Conservation (phyloP, 805 yeast genomes). For the Monosporozyma aerobia region DNA sequence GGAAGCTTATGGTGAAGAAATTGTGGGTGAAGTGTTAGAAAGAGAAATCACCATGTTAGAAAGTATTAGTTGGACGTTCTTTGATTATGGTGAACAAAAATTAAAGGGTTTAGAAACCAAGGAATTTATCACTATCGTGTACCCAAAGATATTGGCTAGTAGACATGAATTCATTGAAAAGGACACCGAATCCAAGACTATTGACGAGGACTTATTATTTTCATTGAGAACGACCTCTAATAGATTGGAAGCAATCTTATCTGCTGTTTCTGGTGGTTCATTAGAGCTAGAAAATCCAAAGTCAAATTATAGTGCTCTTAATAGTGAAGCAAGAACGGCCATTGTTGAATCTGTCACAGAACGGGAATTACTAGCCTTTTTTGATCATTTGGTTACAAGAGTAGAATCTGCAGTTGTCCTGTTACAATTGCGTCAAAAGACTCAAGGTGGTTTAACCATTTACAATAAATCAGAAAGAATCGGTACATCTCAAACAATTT, state of each 20-base stretch:
- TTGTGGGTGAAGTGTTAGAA: slow-evolving; percentile 49
- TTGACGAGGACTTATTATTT: slow-evolving; percentile 36
- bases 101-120: slow-evolving; percentile 92
- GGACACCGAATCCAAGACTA: slow-evolving; percentile 23
- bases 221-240: slow-evolving; percentile 47
- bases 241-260: slow-evolving; percentile 49
- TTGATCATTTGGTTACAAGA: slow-evolving; percentile 61
- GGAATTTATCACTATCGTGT: slow-evolving; percentile 71
- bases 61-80: slow-evolving; percentile 58
- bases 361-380: slow-evolving; percentile 42
- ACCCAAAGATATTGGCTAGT: slow-evolving; percentile 54
- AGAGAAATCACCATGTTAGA: slow-evolving; percentile 56
- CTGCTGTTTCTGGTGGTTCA: slow-evolving; percentile 40
- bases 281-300: slow-evolving; percentile 5
- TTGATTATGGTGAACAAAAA: slow-evolving; percentile 74
- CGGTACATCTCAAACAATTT: slow-evolving; percentile 10
- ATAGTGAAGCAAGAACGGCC: slow-evolving; percentile 15
- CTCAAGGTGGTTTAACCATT: slow-evolving; percentile 13
- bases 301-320: slow-evolving; percentile 5
- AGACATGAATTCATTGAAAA: slow-evolving; percentile 42
- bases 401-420: slow-evolving; percentile 50
- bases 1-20: slow-evolving; percentile 38
- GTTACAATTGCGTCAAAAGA: slow-evolving; percentile 35
- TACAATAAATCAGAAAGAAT: slow-evolving; percentile 9
- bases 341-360: slow-evolving; percentile 21